These are phyloP conservation scores for Venturia carpophila DNA, from an alignment of 2,329 filamentous ascomycete species.

Conservation along the genomic window DNA sequence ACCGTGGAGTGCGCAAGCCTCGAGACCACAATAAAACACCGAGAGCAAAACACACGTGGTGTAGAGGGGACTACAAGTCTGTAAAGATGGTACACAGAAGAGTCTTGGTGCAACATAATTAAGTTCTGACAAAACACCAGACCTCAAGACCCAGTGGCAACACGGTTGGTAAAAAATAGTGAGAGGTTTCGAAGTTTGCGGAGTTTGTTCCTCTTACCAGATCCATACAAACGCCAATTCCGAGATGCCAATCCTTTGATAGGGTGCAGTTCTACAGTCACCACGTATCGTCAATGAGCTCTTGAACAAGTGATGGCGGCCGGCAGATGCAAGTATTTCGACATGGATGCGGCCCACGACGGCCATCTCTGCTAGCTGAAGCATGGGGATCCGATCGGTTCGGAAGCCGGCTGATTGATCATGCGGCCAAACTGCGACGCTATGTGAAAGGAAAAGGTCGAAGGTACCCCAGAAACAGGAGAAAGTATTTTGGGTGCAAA, in stretches of 20 bases:
- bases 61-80: not conserved
- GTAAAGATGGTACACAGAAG: not conserved
- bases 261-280: not conserved
- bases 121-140: not conserved
- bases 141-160: not conserved
- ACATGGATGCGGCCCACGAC: not conserved
- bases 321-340: not conserved
- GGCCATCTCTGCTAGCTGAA: not conserved
- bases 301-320: not conserved
- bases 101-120: not conserved
- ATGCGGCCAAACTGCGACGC: slow-evolving; percentile 1
- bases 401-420: not conserved
- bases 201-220: not conserved
- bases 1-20: not conserved
- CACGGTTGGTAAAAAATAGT: not conserved
- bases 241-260: not conserved
- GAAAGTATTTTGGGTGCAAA: not conserved
- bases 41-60: slow-evolving; percentile 5
- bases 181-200: not conserved
- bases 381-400: not conserved
- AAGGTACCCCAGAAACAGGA: not conserved
- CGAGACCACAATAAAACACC: slow-evolving; percentile 7
- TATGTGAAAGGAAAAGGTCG: not conserved
- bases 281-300: not conserved
- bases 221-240: not conserved